Conservation (phyloP, 495 filamentous ascomycete genomes). For the Thermochaetoides thermophila region DNA sequence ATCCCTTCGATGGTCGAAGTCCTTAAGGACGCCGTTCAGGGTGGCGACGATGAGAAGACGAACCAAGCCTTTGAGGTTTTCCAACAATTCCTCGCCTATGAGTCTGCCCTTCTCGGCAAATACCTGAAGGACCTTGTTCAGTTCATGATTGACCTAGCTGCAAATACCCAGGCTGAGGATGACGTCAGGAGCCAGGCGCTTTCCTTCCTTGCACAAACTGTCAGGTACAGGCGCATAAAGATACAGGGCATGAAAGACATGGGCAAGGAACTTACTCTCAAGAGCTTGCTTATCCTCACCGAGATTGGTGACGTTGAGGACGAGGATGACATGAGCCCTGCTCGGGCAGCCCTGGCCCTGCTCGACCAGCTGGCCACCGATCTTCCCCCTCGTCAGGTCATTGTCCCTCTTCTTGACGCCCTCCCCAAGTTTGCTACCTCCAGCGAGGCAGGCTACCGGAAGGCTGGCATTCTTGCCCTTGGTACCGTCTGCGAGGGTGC, state of each 20-base stretch:
- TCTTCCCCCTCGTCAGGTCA: slow-evolving; percentile 83
- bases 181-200: slow-evolving; percentile 81
- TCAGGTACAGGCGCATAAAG: slow-evolving; percentile 87
- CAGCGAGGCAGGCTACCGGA: slow-evolving; percentile 58
- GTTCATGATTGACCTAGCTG: slow-evolving; percentile 84
- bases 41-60: slow-evolving; percentile 67
- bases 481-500: slow-evolving; percentile 94
- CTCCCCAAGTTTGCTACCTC: slow-evolving; percentile 67
- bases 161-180: slow-evolving; percentile 58
- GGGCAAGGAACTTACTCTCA: slow-evolving; percentile 72
- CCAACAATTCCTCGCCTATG: slow-evolving; percentile 85
- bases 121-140: slow-evolving; percentile 84
- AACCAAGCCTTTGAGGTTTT: slow-evolving; percentile 93
- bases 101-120: slow-evolving; percentile 62
- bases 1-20: slow-evolving; percentile 82
- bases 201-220: slow-evolving; percentile 81
- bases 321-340: slow-evolving; percentile 82
- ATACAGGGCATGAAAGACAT: slow-evolving; percentile 66
- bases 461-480: slow-evolving; percentile 80
- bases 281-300: slow-evolving; percentile 72
- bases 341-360: slow-evolving; percentile 69
- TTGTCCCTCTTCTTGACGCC: slow-evolving; percentile 77
- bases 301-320: slow-evolving; percentile 79
- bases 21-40: slow-evolving; percentile 65
- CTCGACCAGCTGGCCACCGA: slow-evolving; percentile 78